Evolutionary conservation across 768 basidiomycete species (phyloP).

Genomic region (Pleurotus giganteus): DNA sequence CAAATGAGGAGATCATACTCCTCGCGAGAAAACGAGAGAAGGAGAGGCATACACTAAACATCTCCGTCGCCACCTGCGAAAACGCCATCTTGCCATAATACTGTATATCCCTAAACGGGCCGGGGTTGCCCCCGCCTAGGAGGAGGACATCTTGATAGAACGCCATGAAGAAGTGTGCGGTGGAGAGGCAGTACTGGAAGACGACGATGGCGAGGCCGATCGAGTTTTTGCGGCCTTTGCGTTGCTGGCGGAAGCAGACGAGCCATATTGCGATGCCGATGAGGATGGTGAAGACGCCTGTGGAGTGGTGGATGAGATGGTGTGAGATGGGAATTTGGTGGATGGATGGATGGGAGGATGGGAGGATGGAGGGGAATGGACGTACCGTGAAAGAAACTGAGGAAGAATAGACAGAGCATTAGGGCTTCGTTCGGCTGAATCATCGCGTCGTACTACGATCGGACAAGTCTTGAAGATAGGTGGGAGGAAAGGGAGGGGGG

Average conservation of each 20-base stretch:
- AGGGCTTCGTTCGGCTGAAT: conserved; percentile 2
- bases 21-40: neutral
- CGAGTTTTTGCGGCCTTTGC: neutral
- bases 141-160: conserved; percentile 5
- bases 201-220: conserved; percentile 8
- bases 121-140: conserved; percentile 2
- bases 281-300: conserved; percentile 6
- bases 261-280: conserved; percentile 5
- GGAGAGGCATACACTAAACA: neutral
- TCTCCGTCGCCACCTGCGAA: conserved; percentile 4
- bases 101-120: conserved; percentile 3
- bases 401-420: conserved; percentile 5
- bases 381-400: neutral
- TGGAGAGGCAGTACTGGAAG: conserved; percentile 5
- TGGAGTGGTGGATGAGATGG: neutral
- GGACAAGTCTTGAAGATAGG: too few relatives aligned
- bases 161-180: conserved; percentile 9
- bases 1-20: neutral
- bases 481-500: too few relatives aligned
- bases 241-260: conserved; percentile 4
- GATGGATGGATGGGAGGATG: neutral
- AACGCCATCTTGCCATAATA: conserved; percentile 5
- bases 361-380: neutral
- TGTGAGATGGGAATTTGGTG: neutral
- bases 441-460: neutral